Evolutionary conservation across 495 filamentous ascomycete genomes (phyloP).

Genomic region (Aspergillus steynii): DNA sequence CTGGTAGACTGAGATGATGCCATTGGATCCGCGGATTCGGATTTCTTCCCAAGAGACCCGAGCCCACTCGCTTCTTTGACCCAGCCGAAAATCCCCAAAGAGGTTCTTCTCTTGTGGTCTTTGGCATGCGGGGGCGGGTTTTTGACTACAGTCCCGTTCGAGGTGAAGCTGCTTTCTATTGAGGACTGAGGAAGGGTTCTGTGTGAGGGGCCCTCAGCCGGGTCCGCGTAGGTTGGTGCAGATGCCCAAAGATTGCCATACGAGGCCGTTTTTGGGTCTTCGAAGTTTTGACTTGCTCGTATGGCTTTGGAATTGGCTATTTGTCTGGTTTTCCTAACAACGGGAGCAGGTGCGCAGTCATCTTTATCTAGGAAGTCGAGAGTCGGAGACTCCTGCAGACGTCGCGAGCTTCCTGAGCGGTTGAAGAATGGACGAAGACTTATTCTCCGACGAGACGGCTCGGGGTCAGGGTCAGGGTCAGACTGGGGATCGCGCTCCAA

Average conservation of each 20-base stretch:
- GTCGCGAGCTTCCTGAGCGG: conserved; percentile 28
- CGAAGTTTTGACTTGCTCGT: conserved; percentile 21
- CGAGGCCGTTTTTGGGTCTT: conserved; percentile 13
- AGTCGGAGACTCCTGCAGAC: conserved; percentile 30
- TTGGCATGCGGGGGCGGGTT: conserved; percentile 32
- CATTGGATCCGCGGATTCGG: conserved; percentile 16
- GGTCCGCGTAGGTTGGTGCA: conserved; percentile 18
- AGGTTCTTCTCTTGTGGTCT: conserved; percentile 43
- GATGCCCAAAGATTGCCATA: conserved; percentile 11
- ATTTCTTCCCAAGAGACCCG: conserved; percentile 27
- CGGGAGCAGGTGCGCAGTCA: conserved; percentile 40
- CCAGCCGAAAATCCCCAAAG: conserved; percentile 45
- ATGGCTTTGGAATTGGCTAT: conserved; percentile 3
- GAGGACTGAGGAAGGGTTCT: conserved; percentile 31
- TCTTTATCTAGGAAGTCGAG: conserved; percentile 27
- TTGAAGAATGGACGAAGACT: conserved; percentile 35
- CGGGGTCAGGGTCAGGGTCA: conserved; percentile 26
- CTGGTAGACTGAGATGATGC: conserved; percentile 7
- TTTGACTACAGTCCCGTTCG: conserved; percentile 22
- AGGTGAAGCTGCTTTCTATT: conserved; percentile 26
- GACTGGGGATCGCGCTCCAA: conserved; percentile 18
- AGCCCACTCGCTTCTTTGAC: conserved; percentile 42
- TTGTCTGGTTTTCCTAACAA: conserved; percentile 33
- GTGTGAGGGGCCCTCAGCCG: background rate
- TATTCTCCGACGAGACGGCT: conserved; percentile 38